These are phyloP conservation scores for Mentha longifolia DNA, from an alignment of 257 asterid genomes.

Conservation along the genomic window DNA sequence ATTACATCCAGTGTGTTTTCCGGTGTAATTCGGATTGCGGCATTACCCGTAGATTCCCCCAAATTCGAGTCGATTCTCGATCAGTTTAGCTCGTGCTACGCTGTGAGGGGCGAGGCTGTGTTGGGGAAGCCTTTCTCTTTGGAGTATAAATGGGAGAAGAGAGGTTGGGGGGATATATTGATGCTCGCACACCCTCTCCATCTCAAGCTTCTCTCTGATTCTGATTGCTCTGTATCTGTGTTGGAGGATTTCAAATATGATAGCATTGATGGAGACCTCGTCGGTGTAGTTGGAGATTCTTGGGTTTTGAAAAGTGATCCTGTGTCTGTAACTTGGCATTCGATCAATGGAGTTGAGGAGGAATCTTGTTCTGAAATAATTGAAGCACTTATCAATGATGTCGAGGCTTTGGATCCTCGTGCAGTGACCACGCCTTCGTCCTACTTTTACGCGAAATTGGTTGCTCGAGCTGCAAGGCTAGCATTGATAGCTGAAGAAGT, in stretches of 20 bases:
- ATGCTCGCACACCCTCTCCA: constrained; percentile 99
- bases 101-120: constrained; percentile 70
- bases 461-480: no score
- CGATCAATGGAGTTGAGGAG: constrained; percentile 69
- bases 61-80: constrained; percentile 58
- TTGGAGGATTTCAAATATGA: constrained; percentile 70
- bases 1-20: constrained; percentile 59
- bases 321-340: constrained; percentile 86
- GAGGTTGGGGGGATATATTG: constrained; percentile 85
- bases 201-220: constrained; percentile 58
- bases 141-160: constrained; percentile 88
- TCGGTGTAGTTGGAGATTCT: constrained; percentile 89
- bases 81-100: constrained; percentile 73
- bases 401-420: no score
- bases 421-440: no score
- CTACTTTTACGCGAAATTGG: no score
- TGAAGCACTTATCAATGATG: constrained; percentile 67
- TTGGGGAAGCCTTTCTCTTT: constrained; percentile 62
- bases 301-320: constrained; percentile 83
- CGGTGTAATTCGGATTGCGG: constrained; percentile 74
- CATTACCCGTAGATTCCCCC: constrained; percentile 58
- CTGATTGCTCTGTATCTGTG: constrained; percentile 49
- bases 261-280: constrained; percentile 88
- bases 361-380: constrained; percentile 56
- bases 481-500: constrained; percentile 95